A percentile compares a stretch with the other conserved stretches of the same genome.
These are phyloP conservation scores for Tolypocladium paradoxum DNA, from an alignment of 2,329 filamentous ascomycete species.

Conservation along the genomic window DNA sequence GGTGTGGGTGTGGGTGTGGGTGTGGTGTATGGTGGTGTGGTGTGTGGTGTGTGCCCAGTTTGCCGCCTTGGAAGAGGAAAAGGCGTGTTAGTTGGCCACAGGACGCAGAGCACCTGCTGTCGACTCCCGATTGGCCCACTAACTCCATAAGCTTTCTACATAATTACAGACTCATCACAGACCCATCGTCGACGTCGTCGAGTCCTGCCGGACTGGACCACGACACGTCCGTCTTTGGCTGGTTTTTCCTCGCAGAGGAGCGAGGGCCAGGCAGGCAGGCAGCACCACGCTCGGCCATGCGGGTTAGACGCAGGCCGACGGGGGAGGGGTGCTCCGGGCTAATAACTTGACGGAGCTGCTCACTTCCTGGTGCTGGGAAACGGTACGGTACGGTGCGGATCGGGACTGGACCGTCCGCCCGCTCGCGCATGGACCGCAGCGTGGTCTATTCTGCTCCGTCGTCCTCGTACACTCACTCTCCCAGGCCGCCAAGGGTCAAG, in stretches of 20 bases:
- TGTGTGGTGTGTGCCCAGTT: too few relatives aligned
- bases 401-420: background rate
- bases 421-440: too few relatives aligned
- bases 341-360: background rate
- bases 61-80: background rate
- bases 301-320: background rate
- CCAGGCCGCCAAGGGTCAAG: background rate
- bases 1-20: too few relatives aligned
- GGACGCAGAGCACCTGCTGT: background rate
- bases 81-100: background rate
- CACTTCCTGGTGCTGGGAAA: background rate
- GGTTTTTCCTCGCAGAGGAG: too few relatives aligned
- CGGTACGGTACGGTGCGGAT: background rate
- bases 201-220: too few relatives aligned
- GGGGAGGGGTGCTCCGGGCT: background rate
- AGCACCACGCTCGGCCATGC: background rate
- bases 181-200: background rate
- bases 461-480: background rate
- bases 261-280: background rate
- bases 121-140: conserved; percentile 2
- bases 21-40: too few relatives aligned
- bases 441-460: too few relatives aligned
- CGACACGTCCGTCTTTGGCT: background rate
- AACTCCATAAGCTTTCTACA: background rate
- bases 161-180: background rate